Percentiles rank a stretch among this genome's conserved stretches.
These are phyloP conservation scores for Haberlea rhodopensis DNA, from an alignment of 257 asterid species.

Conservation along the genomic window DNA sequence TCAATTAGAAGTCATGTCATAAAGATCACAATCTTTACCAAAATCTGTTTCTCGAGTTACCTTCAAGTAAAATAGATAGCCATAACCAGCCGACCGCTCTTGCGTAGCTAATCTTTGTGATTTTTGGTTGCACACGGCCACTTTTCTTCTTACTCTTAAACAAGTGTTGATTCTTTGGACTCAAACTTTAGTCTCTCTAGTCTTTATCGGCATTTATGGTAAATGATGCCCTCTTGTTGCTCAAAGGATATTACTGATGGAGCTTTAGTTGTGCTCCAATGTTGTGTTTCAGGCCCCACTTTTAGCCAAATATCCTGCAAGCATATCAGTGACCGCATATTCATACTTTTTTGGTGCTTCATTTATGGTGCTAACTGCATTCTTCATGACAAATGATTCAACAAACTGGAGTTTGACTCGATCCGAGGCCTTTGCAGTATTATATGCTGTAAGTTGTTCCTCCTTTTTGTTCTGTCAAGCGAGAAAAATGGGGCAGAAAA, in stretches of 20 bases:
- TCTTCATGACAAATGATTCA: conserved; percentile 50
- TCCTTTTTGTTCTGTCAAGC: neutral
- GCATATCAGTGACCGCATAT: conserved; percentile 84
- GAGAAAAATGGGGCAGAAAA: neutral
- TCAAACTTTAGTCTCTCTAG: neutral
- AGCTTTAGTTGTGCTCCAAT: conserved; percentile 13
- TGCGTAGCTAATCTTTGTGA: neutral
- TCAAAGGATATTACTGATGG: conserved; percentile 23
- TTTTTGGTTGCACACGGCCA: neutral
- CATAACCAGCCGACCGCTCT: neutral
- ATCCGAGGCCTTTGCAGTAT: conserved; percentile 76
- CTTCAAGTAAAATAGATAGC: neutral
- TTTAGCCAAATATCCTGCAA: conserved; percentile 82
- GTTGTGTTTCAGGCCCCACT: conserved; percentile 73
- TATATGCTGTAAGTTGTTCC: conserved; percentile 73
- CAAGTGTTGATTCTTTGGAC: neutral
- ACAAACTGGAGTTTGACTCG: conserved; percentile 71
- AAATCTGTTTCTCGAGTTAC: too few relatives aligned
- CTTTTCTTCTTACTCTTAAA: neutral
- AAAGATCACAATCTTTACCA: too few relatives aligned
- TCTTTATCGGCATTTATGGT: neutral
- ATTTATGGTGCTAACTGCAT: conserved; percentile 63
- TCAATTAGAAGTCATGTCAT: too few relatives aligned
- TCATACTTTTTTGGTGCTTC: conserved; percentile 75
- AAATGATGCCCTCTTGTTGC: neutral